Conservation (phyloP, 768 basidiomycete genomes). For the Boletus sp. region DNA sequence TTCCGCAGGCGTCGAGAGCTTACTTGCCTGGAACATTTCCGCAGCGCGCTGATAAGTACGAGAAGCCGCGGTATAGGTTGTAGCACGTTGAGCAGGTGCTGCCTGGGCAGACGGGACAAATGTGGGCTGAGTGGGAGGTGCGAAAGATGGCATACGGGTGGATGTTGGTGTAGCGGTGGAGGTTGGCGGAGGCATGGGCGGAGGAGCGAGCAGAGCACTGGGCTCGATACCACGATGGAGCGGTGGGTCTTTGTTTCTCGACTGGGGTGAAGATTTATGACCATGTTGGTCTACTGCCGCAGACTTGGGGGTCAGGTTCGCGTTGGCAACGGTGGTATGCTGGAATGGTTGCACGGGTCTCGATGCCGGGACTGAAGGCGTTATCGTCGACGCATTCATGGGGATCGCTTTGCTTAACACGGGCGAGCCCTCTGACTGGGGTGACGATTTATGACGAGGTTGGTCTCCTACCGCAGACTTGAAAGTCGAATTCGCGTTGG, state of each 20-base stretch:
- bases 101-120: slow-evolving; percentile 6
- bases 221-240: slow-evolving; percentile 13
- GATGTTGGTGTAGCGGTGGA: background rate
- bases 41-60: slow-evolving; percentile 24
- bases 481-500: background rate
- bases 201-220: background rate
- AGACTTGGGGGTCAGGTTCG: slow-evolving; percentile 2
- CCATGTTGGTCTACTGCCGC: slow-evolving; percentile 7
- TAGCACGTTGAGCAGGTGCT: slow-evolving; percentile 18
- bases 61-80: slow-evolving; percentile 15
- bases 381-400: background rate
- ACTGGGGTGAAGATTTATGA: slow-evolving; percentile 21
- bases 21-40: slow-evolving; percentile 23
- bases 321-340: background rate
- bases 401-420: slow-evolving; percentile 10
- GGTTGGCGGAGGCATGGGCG: slow-evolving; percentile 23
- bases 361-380: slow-evolving; percentile 4
- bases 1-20: slow-evolving; percentile 6
- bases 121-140: slow-evolving; percentile 21
- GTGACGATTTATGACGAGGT: slow-evolving; percentile 12
- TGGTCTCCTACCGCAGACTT: slow-evolving; percentile 12
- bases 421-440: slow-evolving; percentile 9
- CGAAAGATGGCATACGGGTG: slow-evolving; percentile 21
- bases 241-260: slow-evolving; percentile 17
- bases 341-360: slow-evolving; percentile 10